These are phyloP conservation scores for Nannizzia gypsea DNA, from an alignment of 2,329 filamentous ascomycete genomes.

Conservation along the genomic window DNA sequence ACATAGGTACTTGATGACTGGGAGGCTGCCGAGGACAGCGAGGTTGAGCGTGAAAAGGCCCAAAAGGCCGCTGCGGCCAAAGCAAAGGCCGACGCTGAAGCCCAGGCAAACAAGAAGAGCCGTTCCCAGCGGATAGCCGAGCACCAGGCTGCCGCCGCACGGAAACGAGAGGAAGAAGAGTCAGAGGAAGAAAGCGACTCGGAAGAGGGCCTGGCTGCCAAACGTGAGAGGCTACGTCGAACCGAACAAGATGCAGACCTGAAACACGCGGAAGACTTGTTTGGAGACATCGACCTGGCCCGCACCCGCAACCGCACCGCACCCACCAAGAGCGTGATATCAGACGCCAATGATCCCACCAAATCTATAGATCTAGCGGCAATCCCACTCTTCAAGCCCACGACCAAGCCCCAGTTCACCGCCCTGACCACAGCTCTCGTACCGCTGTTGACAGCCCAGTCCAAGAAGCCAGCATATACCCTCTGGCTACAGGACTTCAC, in stretches of 20 bases:
- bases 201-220: constrained; percentile 61
- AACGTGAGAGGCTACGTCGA: constrained; percentile 60
- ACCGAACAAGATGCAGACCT: constrained; percentile 83
- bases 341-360: constrained; percentile 57
- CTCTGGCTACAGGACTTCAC: constrained; percentile 84
- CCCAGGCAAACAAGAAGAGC: constrained; percentile 80
- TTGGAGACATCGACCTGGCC: constrained; percentile 61
- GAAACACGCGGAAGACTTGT: constrained; percentile 79
- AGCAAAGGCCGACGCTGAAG: constrained; percentile 78
- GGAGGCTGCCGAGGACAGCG: constrained; percentile 94
- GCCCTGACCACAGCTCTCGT: constrained; percentile 65
- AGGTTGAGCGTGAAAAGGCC: constrained; percentile 89
- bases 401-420: constrained; percentile 75
- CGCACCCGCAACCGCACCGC: constrained; percentile 50
- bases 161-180: constrained; percentile 47
- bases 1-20: constrained; percentile 91
- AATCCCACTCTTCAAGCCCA: constrained; percentile 78
- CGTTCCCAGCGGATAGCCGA: constrained; percentile 80
- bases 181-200: constrained; percentile 45
- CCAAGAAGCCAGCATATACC: constrained; percentile 81
- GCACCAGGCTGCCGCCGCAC: constrained; percentile 51
- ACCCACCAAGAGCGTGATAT: constrained; percentile 53
- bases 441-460: constrained; percentile 61
- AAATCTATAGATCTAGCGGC: constrained; percentile 69
- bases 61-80: constrained; percentile 77